Percentiles rank a stretch among this genome's conserved stretches.
Conservation (phyloP, 768 basidiomycete genomes). For the Zangia roseola region DNA sequence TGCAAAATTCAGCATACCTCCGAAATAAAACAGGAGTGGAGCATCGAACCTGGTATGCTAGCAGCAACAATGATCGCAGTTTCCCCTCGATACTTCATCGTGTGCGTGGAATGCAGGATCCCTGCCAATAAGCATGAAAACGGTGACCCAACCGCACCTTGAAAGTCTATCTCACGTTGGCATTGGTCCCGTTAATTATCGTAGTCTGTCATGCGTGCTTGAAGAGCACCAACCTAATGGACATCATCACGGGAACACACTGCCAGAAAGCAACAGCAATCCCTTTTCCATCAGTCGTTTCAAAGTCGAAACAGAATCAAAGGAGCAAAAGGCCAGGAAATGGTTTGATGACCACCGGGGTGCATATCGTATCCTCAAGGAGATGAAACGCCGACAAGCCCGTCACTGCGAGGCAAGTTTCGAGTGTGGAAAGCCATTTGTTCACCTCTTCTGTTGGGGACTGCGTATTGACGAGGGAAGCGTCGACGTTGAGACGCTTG, state of each 20-base stretch:
- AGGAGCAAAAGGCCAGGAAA: slow-evolving; percentile 58
- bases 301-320: slow-evolving; percentile 56
- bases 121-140: slow-evolving; percentile 25
- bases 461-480: slow-evolving; percentile 4
- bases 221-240: slow-evolving; percentile 34
- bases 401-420: slow-evolving; percentile 30
- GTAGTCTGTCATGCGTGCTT: slow-evolving; percentile 41
- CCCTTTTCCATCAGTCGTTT: slow-evolving; percentile 44
- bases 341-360: slow-evolving; percentile 35
- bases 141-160: slow-evolving; percentile 18
- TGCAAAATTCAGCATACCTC: background rate
- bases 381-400: slow-evolving; percentile 18
- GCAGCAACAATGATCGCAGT: slow-evolving; percentile 65
- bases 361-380: slow-evolving; percentile 23
- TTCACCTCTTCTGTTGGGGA: slow-evolving; percentile 9
- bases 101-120: slow-evolving; percentile 52
- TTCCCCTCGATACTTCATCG: slow-evolving; percentile 51
- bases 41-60: slow-evolving; percentile 49
- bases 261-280: slow-evolving; percentile 53
- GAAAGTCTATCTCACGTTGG: slow-evolving; percentile 41
- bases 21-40: slow-evolving; percentile 1
- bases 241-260: background rate
- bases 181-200: slow-evolving; percentile 52
- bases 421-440: slow-evolving; percentile 23
- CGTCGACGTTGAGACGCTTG: slow-evolving; percentile 22